These are phyloP conservation scores for Dictyostelium capitatum DNA, from an alignment of 78 protist species.

Conservation along the genomic window DNA sequence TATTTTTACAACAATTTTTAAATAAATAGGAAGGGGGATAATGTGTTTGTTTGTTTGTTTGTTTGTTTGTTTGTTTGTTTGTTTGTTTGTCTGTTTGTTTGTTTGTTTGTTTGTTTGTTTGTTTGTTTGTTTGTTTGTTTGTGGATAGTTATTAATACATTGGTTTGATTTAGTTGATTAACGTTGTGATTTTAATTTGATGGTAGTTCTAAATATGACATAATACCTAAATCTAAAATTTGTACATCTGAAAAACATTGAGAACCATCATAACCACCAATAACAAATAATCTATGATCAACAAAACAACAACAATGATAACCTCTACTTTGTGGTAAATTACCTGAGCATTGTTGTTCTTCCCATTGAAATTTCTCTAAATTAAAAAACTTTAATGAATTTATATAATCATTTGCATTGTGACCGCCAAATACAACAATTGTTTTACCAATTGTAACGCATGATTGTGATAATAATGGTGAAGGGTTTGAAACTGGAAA, in stretches of 20 bases:
- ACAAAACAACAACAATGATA: conserved; percentile 81
- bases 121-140: too few species aligned
- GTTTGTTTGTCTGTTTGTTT: too few species aligned
- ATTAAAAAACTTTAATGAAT: conserved; percentile 26
- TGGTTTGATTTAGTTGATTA: too few species aligned
- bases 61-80: too few species aligned
- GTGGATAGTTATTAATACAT: too few species aligned
- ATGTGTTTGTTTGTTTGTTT: too few species aligned
- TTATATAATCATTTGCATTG: conserved; percentile 57
- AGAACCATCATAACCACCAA: conserved; percentile 79
- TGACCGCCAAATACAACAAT: conserved; percentile 75
- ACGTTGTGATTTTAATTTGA: too few species aligned
- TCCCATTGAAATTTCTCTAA: conserved; percentile 30
- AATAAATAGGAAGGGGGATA: too few species aligned
- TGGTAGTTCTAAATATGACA: conserved; percentile 35
- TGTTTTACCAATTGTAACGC: conserved; percentile 39
- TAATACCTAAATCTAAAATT: conserved; percentile 54
- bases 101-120: too few species aligned
- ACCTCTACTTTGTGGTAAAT: conserved; percentile 52
- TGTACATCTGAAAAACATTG: conserved; percentile 71
- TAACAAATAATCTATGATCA: conserved; percentile 72
- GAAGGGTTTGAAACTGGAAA: conserved; percentile 56
- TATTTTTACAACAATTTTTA: too few species aligned
- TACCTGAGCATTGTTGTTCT: conserved; percentile 22
- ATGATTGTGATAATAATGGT: conserved; percentile 55